Base-by-base conservation (phyloP, 2,329 filamentous ascomycete genomes). In the Oidium heveae region DNA sequence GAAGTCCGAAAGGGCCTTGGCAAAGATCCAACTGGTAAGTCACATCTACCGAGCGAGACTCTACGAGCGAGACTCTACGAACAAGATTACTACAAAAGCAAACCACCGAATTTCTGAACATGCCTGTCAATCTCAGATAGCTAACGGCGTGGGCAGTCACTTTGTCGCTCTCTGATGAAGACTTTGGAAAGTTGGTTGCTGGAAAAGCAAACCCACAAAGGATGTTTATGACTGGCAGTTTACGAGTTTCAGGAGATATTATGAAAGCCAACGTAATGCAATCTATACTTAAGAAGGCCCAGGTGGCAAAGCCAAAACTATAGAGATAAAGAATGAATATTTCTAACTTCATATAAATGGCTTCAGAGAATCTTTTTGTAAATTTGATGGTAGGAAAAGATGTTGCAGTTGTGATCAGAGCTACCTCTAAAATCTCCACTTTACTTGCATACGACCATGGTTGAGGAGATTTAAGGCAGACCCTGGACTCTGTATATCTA, bases 251-350 rank as follows among this genome's bases (percentile, higher is more conserved):
- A 79, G 91, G 91, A 59, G 87, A 96, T 68, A 80, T 96, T 58
- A 96, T 96, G 89, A 95, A 95, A 78, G 84, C 91, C 39, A 95
- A 88, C 57, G 94, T 93, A 80, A 79, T 95, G 70, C 87, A 95
- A 70, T 84, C 86, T 43, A 83, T 96, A 64, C 72, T 94, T 60
- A 87, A 86, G 75, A 91, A 87, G 75, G 84, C 85, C 39, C 82
- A 86, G 72, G 54, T 58, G 33, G 74, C 72, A 64, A 84, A 86
- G 75, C 77, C 85, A 62, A 94, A 94, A 77, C 72, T 94, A 71
- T 88, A 79, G 24, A 6, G 24, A 28, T 28, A 28, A 28, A 6
- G 3, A 28, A 28, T 28, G 3, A 28, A 28, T 28, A 28, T 3
- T 6, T 3, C 6, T 28, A 28, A 28, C 24, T 28, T 28, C 24